Base-by-base conservation (phyloP, 208 protist genomes). In the Leptomonas seymouri region DNA sequence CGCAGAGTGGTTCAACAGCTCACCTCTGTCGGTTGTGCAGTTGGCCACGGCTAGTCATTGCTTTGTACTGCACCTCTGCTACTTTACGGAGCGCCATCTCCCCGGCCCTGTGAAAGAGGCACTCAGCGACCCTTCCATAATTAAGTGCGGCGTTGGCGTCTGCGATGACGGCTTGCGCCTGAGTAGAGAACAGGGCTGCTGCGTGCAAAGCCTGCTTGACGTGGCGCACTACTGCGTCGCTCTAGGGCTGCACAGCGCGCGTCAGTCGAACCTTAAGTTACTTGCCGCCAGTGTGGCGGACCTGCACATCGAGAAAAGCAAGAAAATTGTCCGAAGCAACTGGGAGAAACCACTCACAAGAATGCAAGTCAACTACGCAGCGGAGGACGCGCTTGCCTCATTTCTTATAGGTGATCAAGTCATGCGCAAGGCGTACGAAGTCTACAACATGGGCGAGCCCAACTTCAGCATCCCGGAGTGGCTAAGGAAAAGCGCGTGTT, bases 21-120 rank as follows among this genome's bases (percentile, higher is more conserved):
- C 75, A 5, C 82, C 85, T 4, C 48, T 88, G 12, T 67, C 85
- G 0, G 67, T 84, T 11, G 57, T 91, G 15, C 85, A 91, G 77
- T 39, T 88, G 18, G 79, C 80, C 5, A 83, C 85, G 23, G 50
- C 60, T 15, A 86, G 76, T 21, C 82, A 88, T 60, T 91, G 85
- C 76, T 84, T 91, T 34, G 82, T 91, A 25, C 44, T 91, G 58
- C 85, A 88, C 49, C 63, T 90, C 53, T 81, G 60, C 48, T 84
- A 81, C 72, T 64, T 87, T n/a, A 44, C 67, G 3, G 44, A 67
- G 5, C 78, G 82, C 11, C 23, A 8, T 4, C 67, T 91, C 28
- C 82, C 85, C 7, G 21, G 23, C 4, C 34, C 44, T 2, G 74
- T 86, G 36, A 68, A 62, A 48, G 39, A 59, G 3, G 53, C 67